Evolutionary conservation across 2,329 filamentous ascomycete genomes (phyloP).

Genomic region (Colletotrichum magnum): DNA sequence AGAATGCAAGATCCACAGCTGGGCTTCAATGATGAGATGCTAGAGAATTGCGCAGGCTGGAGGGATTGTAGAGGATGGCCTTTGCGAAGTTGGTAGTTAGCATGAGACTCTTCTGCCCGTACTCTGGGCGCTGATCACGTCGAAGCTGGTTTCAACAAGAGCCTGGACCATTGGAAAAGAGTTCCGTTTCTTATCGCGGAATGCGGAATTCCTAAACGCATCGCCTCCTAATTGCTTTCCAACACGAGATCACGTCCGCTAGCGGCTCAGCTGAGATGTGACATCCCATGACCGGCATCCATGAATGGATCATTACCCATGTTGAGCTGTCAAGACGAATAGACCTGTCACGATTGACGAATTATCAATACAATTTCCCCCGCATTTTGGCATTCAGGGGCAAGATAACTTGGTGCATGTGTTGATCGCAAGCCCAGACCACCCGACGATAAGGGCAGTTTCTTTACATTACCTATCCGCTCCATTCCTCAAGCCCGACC

Average conservation of each 20-base stretch:
- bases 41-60: too few relatives aligned
- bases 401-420: not conserved
- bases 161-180: not conserved
- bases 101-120: not conserved
- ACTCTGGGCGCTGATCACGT: not conserved
- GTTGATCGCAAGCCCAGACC: not conserved
- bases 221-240: not conserved
- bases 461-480: not conserved
- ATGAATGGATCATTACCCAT: not conserved
- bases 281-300: too few relatives aligned
- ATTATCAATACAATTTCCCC: conserved; percentile 13
- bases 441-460: not conserved
- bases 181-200: conserved; percentile 6
- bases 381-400: not conserved
- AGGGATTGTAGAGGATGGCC: too few relatives aligned
- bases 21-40: too few relatives aligned
- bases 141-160: not conserved
- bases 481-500: not conserved
- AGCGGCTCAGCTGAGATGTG: too few relatives aligned
- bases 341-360: conserved; percentile 2
- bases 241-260: too few relatives aligned
- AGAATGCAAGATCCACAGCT: too few relatives aligned
- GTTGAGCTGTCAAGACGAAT: not conserved
- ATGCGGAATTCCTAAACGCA: conserved; percentile 22
- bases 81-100: not conserved